Conservation (phyloP, 352 stramenopile species). For the Elongisporangium anandrum region DNA sequence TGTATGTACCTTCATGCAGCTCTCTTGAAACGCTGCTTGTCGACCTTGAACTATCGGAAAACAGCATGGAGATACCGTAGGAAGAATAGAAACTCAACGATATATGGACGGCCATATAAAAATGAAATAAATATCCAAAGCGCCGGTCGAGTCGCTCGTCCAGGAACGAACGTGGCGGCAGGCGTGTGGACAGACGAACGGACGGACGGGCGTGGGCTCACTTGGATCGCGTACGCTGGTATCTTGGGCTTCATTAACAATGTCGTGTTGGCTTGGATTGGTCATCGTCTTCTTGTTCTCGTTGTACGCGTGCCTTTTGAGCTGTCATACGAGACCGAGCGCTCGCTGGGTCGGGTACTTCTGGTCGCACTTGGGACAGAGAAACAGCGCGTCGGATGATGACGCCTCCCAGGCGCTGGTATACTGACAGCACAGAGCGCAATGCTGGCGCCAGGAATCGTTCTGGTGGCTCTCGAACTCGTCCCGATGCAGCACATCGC, state of each 20-base stretch:
- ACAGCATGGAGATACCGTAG: background rate
- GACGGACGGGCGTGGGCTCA: background rate
- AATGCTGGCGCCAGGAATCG: conserved; percentile 40
- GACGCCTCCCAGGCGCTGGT: conserved; percentile 27
- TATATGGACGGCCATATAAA: background rate
- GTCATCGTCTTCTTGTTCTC: background rate
- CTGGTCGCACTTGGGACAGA: conserved; percentile 65
- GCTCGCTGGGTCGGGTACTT: conserved; percentile 80
- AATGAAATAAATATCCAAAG: background rate
- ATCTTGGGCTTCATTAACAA: background rate
- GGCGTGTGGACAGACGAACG: background rate
- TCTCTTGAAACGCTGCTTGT: background rate
- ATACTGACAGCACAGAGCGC: conserved; percentile 56
- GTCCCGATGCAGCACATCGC: conserved; percentile 38
- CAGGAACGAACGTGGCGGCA: background rate
- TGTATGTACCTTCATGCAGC: background rate
- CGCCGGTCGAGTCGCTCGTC: no score
- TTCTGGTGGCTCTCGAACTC: conserved; percentile 18
- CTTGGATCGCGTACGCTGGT: background rate
- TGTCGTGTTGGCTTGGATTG: background rate
- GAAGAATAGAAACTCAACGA: background rate
- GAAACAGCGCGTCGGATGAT: conserved; percentile 50
- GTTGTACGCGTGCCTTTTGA: background rate
- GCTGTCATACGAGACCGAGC: conserved; percentile 38
- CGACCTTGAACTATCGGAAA: background rate